Evolutionary conservation across 2,329 filamentous ascomycete genomes (phyloP).

Genomic region (Colletotrichum sp.): DNA sequence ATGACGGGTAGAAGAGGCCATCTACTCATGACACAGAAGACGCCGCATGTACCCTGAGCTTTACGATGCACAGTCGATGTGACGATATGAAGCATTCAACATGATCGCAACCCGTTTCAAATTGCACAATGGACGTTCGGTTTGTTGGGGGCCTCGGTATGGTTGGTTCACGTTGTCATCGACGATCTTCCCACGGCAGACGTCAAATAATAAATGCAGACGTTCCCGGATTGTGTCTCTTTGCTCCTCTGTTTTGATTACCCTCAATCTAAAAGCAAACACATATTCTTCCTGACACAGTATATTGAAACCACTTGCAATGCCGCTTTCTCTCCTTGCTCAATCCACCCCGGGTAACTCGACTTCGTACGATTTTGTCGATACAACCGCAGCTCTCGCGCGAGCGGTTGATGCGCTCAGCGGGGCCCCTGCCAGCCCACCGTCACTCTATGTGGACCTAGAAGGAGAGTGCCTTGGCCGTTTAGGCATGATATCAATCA

Average conservation of each 20-base stretch:
- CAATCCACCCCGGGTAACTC: no score
- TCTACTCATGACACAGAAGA: not conserved
- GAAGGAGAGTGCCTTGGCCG: conserved; percentile 49
- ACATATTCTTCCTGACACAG: not conserved
- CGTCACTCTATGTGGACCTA: conserved; percentile 51
- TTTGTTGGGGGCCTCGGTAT: not conserved
- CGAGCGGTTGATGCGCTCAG: conserved; percentile 24
- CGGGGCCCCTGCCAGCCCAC: conserved; percentile 22
- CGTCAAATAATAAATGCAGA: not conserved
- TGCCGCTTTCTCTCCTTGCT: not conserved
- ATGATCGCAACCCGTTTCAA: not conserved
- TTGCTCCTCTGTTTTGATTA: not conserved
- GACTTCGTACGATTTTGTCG: not conserved
- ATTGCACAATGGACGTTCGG: fast-evolving
- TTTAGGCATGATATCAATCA: conserved; percentile 47
- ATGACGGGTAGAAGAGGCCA: not conserved
- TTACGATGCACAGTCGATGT: not conserved
- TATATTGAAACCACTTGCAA: not conserved
- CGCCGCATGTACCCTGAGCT: fast-evolving
- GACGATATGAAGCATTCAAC: not conserved
- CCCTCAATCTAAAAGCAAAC: not conserved
- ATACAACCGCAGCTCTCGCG: conserved; percentile 17
- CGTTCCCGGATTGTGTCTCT: not conserved
- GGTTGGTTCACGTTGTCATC: not conserved
- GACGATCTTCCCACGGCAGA: not conserved